Base-by-base conservation (phyloP, 805 yeast genomes). In the Cephaloascus albidus region DNA sequence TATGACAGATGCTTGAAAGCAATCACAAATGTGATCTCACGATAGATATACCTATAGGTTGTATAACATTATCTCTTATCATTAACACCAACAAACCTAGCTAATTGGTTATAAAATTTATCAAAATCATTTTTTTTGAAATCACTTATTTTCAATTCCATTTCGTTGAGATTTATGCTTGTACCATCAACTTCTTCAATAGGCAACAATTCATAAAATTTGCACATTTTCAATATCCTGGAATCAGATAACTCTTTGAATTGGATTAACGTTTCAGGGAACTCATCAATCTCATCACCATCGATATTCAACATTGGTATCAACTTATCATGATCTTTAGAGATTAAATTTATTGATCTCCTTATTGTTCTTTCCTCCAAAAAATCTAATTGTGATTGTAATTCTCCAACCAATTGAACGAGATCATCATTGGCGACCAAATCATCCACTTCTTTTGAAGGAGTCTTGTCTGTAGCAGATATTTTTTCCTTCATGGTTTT, bases 331-430 rank as follows among this genome's bases (percentile, higher is more conserved):
- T 61, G 61, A 10, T 60, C 58, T 0, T 52, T 48, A 40, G 78
- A 65, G 19, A 70, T 68, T 1, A 84, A 65, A 54, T 88, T 88
- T 45, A 75, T 72, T 3, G 79, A 63, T 57, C 97, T 70, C 46
- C 84, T 70, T 35, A 85, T 72, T 15, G 83, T 74, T 48, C 95
- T 72, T 47, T 85, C 85, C 53, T 89, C 97, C 27, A 84, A 55
- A 18, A 72, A 65, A 39, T 85, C 89, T 51, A 89, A 68, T 60
- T 89, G 97, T 6, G 85, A 85, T 59, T 89, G 97, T 40, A 89
- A 63, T 57, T 89, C 97, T 10, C 85, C 86, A 12, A 88, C 97
- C 36, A 89, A 66, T 53, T 86, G 90, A 3, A 84, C 84, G 10
- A 89, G 62, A 53, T 90, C 97, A 42, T 85, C 94, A 47, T 85